Evolutionary conservation across 768 basidiomycete genomes (phyloP).

Genomic region (Jaapia argillacea): DNA sequence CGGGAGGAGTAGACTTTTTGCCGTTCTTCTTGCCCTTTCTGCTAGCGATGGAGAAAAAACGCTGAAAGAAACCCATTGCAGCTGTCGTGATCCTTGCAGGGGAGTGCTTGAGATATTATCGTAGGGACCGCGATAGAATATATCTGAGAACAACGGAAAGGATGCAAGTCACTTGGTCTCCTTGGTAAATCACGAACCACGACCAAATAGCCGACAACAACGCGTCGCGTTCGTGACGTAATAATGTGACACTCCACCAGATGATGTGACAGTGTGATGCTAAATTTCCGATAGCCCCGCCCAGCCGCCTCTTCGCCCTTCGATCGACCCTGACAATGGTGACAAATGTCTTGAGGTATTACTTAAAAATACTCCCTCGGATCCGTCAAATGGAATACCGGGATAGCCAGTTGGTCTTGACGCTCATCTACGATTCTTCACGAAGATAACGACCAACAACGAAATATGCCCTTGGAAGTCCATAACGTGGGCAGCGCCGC

Average conservation of each 20-base stretch:
- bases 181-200: constrained; percentile 1
- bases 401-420: too few relatives aligned
- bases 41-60: constrained; percentile 54
- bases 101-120: constrained; percentile 4
- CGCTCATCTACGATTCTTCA: too few relatives aligned
- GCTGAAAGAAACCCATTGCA: constrained; percentile 61
- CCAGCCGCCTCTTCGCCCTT: too few relatives aligned
- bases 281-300: too few relatives aligned
- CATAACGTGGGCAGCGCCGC: constrained; percentile 32
- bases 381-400: too few relatives aligned
- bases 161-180: neutral
- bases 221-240: neutral
- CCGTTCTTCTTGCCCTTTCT: constrained; percentile 40
- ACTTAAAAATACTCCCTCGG: too few relatives aligned
- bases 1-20: constrained; percentile 25
- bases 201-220: constrained; percentile 1
- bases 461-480: constrained; percentile 11
- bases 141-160: neutral
- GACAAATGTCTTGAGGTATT: too few relatives aligned
- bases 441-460: too few relatives aligned
- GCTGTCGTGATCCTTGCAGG: constrained; percentile 5
- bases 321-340: too few relatives aligned
- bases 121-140: neutral
- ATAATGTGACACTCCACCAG: neutral
- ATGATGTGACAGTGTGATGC: too few relatives aligned